phyloP scores from a whole-genome alignment of 2,329 filamentous ascomycete genomes.

The Penicillium freii region DNA sequence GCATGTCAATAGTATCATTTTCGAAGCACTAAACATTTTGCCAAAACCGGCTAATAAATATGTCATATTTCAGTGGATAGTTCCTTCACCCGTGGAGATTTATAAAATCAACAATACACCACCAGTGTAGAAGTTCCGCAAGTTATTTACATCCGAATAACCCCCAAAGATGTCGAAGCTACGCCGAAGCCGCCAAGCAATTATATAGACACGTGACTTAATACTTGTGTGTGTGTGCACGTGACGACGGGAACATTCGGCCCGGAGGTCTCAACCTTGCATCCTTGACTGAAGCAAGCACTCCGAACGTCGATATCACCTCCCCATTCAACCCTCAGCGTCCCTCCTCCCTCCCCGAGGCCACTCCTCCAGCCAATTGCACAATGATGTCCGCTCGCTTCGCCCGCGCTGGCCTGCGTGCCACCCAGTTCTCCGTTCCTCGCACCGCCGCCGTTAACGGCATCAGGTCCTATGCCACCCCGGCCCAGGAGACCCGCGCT shows the following conservation, averaged over 20 bases:
- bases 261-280: conserved; percentile 25
- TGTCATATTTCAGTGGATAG: too few relatives aligned
- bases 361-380: conserved; percentile 23
- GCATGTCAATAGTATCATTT: neutral
- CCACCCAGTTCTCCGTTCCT: conserved; percentile 46
- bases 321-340: conserved; percentile 21
- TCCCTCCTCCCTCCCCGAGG: conserved; percentile 24
- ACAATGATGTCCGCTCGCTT: conserved; percentile 58
- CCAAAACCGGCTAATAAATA: too few relatives aligned
- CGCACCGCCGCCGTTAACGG: conserved; percentile 42
- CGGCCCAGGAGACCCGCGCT: conserved; percentile 69
- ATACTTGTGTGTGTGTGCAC: conserved; percentile 12
- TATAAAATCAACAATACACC: neutral
- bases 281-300: conserved; percentile 21
- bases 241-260: conserved; percentile 26
- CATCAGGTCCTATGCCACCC: conserved; percentile 73
- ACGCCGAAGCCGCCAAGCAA: neutral
- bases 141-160: neutral
- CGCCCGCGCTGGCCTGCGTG: conserved; percentile 57
- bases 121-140: neutral
- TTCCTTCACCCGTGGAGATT: too few relatives aligned
- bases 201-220: neutral
- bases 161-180: neutral
- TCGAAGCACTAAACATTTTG: neutral
- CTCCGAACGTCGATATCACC: conserved; percentile 28